Conservation (phyloP, 2,329 filamentous ascomycete genomes). For the Talaromyces sp. region DNA sequence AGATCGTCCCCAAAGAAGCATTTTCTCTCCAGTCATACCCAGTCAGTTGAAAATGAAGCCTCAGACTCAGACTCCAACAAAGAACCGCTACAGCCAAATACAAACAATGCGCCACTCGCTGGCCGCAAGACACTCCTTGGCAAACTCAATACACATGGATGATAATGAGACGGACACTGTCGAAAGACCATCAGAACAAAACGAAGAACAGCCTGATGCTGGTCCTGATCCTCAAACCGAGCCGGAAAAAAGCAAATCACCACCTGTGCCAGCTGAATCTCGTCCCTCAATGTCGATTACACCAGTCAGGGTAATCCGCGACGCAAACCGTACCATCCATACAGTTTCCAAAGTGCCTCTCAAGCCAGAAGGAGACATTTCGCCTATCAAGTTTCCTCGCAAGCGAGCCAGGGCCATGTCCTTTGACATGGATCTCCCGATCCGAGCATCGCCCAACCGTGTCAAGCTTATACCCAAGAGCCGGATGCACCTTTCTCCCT, state of each 20-base stretch:
- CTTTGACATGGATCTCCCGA: slow-evolving; percentile 37
- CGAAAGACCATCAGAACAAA: slow-evolving; percentile 11
- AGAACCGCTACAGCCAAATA: slow-evolving; percentile 13
- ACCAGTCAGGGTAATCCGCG: slow-evolving; percentile 44
- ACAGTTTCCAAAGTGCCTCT: slow-evolving; percentile 74
- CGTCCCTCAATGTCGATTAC: slow-evolving; percentile 44
- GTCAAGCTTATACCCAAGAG: slow-evolving; percentile 16
- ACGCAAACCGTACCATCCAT: slow-evolving; percentile 55
- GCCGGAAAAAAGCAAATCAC: background rate
- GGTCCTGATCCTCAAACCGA: background rate
- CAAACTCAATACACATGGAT: slow-evolving; percentile 8
- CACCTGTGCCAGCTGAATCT: background rate
- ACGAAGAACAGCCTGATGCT: background rate
- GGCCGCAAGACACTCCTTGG: slow-evolving; percentile 18
- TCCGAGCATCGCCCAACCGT: slow-evolving; percentile 25
- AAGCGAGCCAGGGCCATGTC: slow-evolving; percentile 49
- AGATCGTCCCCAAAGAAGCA: slow-evolving; percentile 20
- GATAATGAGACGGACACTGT: slow-evolving; percentile 8
- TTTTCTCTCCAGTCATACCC: slow-evolving; percentile 16
- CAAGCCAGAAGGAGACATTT: slow-evolving; percentile 56
- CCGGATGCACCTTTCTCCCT: slow-evolving; percentile 17
- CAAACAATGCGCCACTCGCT: slow-evolving; percentile 19
- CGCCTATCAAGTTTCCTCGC: slow-evolving; percentile 40
- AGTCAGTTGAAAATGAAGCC: slow-evolving; percentile 2
- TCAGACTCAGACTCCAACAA: background rate